A percentile compares a stretch with the other conserved stretches of the same genome.
These are phyloP conservation scores for Rusavskia elegans DNA, from an alignment of 495 filamentous ascomycete genomes.

Conservation along the genomic window DNA sequence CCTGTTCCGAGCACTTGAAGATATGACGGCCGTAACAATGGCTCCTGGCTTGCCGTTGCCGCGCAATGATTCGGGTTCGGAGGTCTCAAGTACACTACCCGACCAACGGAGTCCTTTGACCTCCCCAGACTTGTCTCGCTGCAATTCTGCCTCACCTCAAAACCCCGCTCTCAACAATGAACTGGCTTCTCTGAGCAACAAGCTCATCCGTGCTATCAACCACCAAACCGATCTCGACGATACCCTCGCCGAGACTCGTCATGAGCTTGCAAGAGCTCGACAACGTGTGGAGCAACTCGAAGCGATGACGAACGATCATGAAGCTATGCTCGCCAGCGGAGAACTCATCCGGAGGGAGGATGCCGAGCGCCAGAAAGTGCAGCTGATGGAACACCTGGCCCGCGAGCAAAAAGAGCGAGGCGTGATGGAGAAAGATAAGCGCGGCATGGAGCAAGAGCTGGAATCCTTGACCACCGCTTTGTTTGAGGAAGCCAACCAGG, in stretches of 20 bases:
- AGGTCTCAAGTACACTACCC: conserved; percentile 34
- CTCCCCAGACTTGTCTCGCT: conserved; percentile 21
- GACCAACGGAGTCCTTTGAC: conserved; percentile 28
- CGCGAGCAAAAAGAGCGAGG: conserved; percentile 44
- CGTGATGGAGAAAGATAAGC: conserved; percentile 53
- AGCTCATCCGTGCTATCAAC: conserved; percentile 93
- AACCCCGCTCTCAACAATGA: conserved; percentile 77
- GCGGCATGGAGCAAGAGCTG: conserved; percentile 63
- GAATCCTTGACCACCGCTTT: conserved; percentile 78
- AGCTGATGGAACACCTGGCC: conserved; percentile 47
- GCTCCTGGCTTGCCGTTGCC: conserved; percentile 13
- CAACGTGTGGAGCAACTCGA: conserved; percentile 55
- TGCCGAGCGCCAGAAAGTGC: conserved; percentile 52
- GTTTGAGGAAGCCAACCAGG: conserved; percentile 89
- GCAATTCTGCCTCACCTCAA: conserved; percentile 21
- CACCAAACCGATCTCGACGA: conserved; percentile 90
- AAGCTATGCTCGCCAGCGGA: conserved; percentile 52
- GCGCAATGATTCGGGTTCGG: conserved; percentile 18
- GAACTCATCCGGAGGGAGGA: conserved; percentile 54
- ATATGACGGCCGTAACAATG: conserved; percentile 14
- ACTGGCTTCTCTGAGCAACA: conserved; percentile 81
- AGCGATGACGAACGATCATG: conserved; percentile 47
- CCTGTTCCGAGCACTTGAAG: not conserved
- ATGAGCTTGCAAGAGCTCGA: conserved; percentile 65
- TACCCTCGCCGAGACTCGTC: conserved; percentile 60